Conservation (phyloP, 2,329 filamentous ascomycete species). For the Stagonosporopsis cucurbitacearum region DNA sequence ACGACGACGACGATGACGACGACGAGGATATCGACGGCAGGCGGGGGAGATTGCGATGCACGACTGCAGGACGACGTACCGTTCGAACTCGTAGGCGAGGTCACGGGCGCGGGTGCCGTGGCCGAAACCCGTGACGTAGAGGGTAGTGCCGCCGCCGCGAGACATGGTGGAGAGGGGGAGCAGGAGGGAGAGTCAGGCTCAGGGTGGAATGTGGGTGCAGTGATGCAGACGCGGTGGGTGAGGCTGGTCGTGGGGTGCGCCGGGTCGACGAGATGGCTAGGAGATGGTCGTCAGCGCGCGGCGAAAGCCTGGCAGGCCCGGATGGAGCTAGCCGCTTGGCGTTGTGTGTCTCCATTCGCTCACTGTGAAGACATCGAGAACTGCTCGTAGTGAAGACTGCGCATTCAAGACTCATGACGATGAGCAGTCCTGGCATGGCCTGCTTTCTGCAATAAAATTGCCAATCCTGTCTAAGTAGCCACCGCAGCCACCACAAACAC, state of each 20-base stretch:
- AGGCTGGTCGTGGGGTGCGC: slow-evolving; percentile 18
- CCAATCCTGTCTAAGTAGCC: too few relatives aligned
- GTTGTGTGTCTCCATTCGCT: too few relatives aligned
- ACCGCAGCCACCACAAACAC: neutral
- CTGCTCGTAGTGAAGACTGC: too few relatives aligned
- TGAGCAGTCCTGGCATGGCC: too few relatives aligned
- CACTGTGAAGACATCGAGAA: too few relatives aligned
- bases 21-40: slow-evolving; percentile 46
- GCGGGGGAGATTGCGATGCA: slow-evolving; percentile 53
- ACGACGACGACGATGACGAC: slow-evolving; percentile 34
- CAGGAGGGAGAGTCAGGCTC: too few relatives aligned
- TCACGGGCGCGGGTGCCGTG: slow-evolving; percentile 98
- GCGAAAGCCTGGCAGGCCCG: slow-evolving; percentile 14
- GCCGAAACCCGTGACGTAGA: slow-evolving; percentile 99
- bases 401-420: too few relatives aligned
- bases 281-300: slow-evolving; percentile 21
- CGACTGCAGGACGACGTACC: slow-evolving; percentile 86
- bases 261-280: slow-evolving; percentile 21
- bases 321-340: slow-evolving; percentile 17
- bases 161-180: slow-evolving; percentile 69
- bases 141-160: slow-evolving; percentile 87
- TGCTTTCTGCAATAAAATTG: too few relatives aligned
- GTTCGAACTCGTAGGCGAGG: slow-evolving; percentile 99
- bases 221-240: slow-evolving; percentile 22
- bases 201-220: slow-evolving; percentile 11